These are phyloP conservation scores for Ceratobasidium sp. DNA, from an alignment of 1,284 basidiomycete species.

Conservation along the genomic window DNA sequence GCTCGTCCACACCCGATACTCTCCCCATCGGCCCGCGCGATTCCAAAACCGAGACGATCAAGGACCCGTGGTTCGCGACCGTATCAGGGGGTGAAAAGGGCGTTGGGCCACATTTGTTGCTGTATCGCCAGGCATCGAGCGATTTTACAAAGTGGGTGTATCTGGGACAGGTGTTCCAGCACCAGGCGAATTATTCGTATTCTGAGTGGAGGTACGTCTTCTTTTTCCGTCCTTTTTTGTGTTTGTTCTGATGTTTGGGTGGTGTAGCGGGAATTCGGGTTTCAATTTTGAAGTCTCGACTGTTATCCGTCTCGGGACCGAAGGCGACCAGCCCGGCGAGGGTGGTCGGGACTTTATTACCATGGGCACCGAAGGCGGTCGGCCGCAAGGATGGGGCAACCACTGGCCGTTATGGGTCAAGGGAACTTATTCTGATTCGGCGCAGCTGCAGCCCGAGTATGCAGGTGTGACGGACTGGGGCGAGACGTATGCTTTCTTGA, in stretches of 20 bases:
- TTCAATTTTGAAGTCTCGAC: slow-evolving; percentile 41
- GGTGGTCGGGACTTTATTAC: slow-evolving; percentile 38
- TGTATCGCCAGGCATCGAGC: slow-evolving; percentile 35
- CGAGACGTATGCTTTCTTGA: slow-evolving; percentile 41
- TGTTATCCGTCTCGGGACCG: slow-evolving; percentile 38
- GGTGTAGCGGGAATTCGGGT: slow-evolving; percentile 38
- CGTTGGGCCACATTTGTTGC: slow-evolving; percentile 32
- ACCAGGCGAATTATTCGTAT: slow-evolving; percentile 12
- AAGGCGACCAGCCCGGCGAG: slow-evolving; percentile 35
- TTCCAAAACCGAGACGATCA: slow-evolving; percentile 5
- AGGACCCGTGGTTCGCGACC: slow-evolving; percentile 37
- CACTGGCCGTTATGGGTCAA: slow-evolving; percentile 36
- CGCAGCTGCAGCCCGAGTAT: slow-evolving; percentile 22
- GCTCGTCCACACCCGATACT: slow-evolving; percentile 12
- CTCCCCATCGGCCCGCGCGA: slow-evolving; percentile 2
- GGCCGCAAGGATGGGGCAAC: slow-evolving; percentile 34
- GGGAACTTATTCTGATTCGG: slow-evolving; percentile 27
- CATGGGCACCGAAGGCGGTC: slow-evolving; percentile 40
- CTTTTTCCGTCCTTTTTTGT: not conserved
- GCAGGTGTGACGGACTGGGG: slow-evolving; percentile 40
- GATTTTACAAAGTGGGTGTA: slow-evolving; percentile 44
- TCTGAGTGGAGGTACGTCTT: slow-evolving; percentile 38
- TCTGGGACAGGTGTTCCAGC: slow-evolving; percentile 30
- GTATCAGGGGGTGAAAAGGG: slow-evolving; percentile 40
- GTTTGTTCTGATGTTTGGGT: not conserved